These are phyloP conservation scores for Fusarium nanum DNA, from an alignment of 2,329 filamentous ascomycete genomes.

Conservation along the genomic window DNA sequence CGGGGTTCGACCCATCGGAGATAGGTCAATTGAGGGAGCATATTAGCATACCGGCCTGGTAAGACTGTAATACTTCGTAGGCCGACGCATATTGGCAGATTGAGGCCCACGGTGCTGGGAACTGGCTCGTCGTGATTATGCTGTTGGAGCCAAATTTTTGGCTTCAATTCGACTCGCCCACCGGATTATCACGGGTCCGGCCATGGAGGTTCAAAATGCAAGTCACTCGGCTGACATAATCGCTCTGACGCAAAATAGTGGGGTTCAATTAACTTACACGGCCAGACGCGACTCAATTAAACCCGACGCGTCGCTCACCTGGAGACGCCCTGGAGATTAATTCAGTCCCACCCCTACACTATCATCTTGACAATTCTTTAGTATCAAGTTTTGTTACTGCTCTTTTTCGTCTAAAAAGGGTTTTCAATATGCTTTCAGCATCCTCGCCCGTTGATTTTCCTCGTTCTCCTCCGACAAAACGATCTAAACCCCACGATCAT, in stretches of 20 bases:
- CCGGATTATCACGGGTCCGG: constrained; percentile 49
- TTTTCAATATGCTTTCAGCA: constrained; percentile 64
- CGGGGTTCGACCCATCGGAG: background rate
- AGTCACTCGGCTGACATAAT: constrained; percentile 41
- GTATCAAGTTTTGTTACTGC: background rate
- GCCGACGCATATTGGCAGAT: constrained; percentile 63
- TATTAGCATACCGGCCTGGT: constrained; percentile 68
- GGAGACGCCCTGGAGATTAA: constrained; percentile 23
- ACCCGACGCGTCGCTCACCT: constrained; percentile 45
- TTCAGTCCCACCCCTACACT: constrained; percentile 25
- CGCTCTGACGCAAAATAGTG: constrained; percentile 16
- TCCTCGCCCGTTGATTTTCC: constrained; percentile 71
- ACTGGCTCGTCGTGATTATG: constrained; percentile 43
- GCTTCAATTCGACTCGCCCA: constrained; percentile 35
- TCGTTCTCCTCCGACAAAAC: constrained; percentile 57
- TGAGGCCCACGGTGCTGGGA: constrained; percentile 45
- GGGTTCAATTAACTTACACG: constrained; percentile 15
- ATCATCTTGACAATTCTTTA: constrained; percentile 1
- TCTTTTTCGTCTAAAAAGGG: background rate
- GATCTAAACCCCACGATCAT: constrained; percentile 52
- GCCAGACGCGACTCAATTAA: constrained; percentile 48
- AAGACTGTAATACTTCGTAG: constrained; percentile 73
- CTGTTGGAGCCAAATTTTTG: constrained; percentile 50
- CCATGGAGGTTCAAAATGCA: constrained; percentile 1
- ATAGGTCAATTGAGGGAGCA: constrained; percentile 1